phyloP scores from a whole-genome alignment of 306 rosid genomes.

The Cucumis cinereus region DNA sequence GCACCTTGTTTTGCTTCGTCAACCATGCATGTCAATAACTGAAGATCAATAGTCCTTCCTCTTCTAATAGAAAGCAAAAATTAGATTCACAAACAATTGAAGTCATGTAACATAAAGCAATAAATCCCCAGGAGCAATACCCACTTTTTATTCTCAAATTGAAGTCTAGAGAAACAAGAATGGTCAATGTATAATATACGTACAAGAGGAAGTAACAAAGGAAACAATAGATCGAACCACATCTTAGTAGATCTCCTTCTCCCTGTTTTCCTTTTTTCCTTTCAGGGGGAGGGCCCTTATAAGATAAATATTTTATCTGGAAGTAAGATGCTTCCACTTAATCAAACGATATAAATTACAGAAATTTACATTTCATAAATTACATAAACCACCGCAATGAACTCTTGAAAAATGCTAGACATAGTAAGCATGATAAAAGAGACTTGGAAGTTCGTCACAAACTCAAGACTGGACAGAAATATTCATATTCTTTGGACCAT shows the following conservation, averaged over 20 bases:
- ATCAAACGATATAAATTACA: slow-evolving; percentile 49
- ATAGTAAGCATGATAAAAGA: slow-evolving; percentile 26
- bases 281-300: background rate
- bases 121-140: background rate
- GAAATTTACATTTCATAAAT: slow-evolving; percentile 33
- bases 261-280: background rate
- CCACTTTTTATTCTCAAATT: background rate
- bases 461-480: slow-evolving; percentile 28
- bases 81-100: background rate
- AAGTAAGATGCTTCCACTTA: slow-evolving; percentile 10
- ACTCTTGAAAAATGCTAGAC: slow-evolving; percentile 24
- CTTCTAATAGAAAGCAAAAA: background rate
- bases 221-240: slow-evolving; percentile 5
- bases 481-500: slow-evolving; percentile 37
- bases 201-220: slow-evolving; percentile 1
- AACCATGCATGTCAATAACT: background rate
- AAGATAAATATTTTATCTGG: background rate
- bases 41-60: background rate
- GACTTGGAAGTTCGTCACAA: slow-evolving; percentile 30
- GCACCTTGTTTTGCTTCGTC: background rate
- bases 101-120: background rate
- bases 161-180: background rate
- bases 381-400: slow-evolving; percentile 43
- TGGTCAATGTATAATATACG: slow-evolving; percentile 2
- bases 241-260: slow-evolving; percentile 2